phyloP scores from a whole-genome alignment of 164 flowering plant species.

The Aristolochia californica region DNA sequence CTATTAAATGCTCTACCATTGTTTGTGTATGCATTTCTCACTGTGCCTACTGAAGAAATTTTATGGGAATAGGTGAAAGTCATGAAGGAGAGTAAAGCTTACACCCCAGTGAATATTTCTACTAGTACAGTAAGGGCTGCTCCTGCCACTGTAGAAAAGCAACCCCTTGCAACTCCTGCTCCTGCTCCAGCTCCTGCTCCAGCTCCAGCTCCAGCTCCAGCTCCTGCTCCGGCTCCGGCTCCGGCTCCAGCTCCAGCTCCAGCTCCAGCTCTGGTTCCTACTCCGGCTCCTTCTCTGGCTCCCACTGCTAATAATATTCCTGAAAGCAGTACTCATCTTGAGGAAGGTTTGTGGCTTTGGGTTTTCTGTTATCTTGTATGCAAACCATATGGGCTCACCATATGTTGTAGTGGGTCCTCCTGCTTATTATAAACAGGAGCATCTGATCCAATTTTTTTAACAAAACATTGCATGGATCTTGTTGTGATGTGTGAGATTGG shows the following conservation, averaged over 20 bases:
- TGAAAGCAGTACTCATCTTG: conserved; percentile 22
- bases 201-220: too few relatives aligned
- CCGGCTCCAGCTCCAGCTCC: too few relatives aligned
- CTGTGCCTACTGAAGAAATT: neutral
- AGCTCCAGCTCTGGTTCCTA: too few relatives aligned
- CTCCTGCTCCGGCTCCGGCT: too few relatives aligned
- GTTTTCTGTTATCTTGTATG: neutral
- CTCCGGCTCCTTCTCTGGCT: too few relatives aligned
- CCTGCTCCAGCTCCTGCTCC: conserved; percentile 30
- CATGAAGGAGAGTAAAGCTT: conserved; percentile 22
- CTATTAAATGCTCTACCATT: too few relatives aligned
- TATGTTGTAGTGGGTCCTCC: neutral
- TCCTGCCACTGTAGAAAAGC: conserved; percentile 28
- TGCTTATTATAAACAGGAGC: neutral
- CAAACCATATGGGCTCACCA: neutral
- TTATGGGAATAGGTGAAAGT: conserved; percentile 21
- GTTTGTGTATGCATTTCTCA: too few relatives aligned
- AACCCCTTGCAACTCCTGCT: conserved; percentile 12
- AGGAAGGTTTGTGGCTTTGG: conserved; percentile 35
- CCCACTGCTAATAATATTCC: conserved; percentile 14
- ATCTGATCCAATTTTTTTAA: neutral
- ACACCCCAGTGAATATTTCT: conserved; percentile 32
- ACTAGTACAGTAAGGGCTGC: conserved; percentile 20
- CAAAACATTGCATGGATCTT: neutral
- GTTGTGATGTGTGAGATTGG: too few relatives aligned